phyloP scores from a whole-genome alignment of 2,329 filamentous ascomycete species.

The Colletotrichum spaethianum region DNA sequence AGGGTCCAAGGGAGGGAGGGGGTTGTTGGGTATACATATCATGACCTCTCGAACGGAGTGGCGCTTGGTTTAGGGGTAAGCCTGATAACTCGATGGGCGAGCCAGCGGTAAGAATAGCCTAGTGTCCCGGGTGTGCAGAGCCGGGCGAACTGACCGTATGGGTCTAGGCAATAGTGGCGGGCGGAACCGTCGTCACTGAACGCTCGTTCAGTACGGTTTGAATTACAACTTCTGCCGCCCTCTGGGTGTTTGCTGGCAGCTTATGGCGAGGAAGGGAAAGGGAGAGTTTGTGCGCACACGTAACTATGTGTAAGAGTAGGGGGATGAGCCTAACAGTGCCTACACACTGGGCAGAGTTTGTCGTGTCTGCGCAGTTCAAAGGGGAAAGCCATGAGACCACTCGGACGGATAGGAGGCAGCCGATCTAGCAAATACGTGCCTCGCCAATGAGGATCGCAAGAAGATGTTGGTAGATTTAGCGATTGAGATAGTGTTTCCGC shows the following conservation, averaged over 20 bases:
- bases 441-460: constrained; percentile 10
- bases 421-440: background rate
- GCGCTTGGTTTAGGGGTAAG: constrained; percentile 34
- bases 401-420: background rate
- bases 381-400: background rate
- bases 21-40: constrained; percentile 32
- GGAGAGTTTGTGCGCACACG: background rate
- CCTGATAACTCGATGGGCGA: constrained; percentile 29
- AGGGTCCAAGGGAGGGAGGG: constrained; percentile 36
- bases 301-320: background rate
- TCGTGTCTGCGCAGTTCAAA: background rate
- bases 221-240: constrained; percentile 6
- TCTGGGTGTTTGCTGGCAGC: constrained; percentile 6
- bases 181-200: background rate
- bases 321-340: background rate
- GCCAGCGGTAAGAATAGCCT: constrained; percentile 28
- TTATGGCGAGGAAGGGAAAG: background rate
- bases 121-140: constrained; percentile 14
- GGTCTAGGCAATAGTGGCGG: constrained; percentile 6
- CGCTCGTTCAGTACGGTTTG: constrained; percentile 2
- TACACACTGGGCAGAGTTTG: background rate
- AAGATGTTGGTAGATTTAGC: constrained; percentile 8
- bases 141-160: constrained; percentile 5
- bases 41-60: background rate
- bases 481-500: constrained; percentile 25